Base-by-base conservation (phyloP, 306 rosid species). In the Cicer judaicum region DNA sequence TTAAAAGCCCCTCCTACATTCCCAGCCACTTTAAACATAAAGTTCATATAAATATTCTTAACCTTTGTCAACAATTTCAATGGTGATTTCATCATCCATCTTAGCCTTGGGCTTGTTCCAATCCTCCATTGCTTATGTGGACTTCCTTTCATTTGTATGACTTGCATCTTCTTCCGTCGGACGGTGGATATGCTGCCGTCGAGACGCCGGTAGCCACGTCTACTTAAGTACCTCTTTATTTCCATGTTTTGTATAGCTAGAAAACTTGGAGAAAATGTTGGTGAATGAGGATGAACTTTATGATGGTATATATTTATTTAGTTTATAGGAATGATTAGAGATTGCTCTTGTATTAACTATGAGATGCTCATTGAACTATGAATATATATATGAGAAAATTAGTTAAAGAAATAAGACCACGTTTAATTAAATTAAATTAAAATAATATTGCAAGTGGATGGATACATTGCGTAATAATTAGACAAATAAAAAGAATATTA, bases 21-120 rank as follows among this genome's bases (percentile, higher is more conserved):
- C 11, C 75, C 50, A 5, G 70, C 62, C 18, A 77, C 7, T 54
- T 21, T 80, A 68, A 86, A 39, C 87, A 84, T 86, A 29, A 80
- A 78, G 54, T 82, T 75, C 67, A 84, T 72, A 18, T 88, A 88
- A 47, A 67, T 69, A 56, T 65, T 78, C 81, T 84, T 88, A 0
- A 88, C 3, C 76, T 75, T 86, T 6, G 68, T 34, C 76, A 75
- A 11, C 50, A 88, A 76, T 79, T 86, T 88, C 80, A 75, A 62
- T 2, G 92, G 90, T 50, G 90, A 60, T 44, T 47, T 70, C 13
- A 64, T 49, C 50, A 76, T 43, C 70, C 82, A 70, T 13, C 74
- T 68, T 57, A 89, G 52, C 63, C 66, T 87, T 64, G 79, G 84
- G 14, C 63, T 9, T 0, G 84, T 75, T 60, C 44, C 83, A 0